These are phyloP conservation scores for Trichoderma sp. DNA, from an alignment of 2,329 filamentous ascomycete genomes.

Conservation along the genomic window DNA sequence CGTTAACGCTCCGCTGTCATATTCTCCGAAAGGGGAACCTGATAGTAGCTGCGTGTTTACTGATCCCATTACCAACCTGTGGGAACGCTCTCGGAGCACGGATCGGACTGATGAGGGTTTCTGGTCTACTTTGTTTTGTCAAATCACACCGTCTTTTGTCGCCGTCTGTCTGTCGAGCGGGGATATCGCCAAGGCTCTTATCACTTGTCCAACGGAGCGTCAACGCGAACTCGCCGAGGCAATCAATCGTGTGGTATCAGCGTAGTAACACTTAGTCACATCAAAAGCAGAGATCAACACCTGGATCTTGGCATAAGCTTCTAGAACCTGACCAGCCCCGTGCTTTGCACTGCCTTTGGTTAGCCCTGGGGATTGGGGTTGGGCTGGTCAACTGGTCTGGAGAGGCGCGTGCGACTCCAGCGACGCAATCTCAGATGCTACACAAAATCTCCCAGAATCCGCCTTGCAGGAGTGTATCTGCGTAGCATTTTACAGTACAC, in stretches of 20 bases:
- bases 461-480: not conserved
- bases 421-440: not conserved
- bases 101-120: not conserved
- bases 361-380: not conserved
- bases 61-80: not conserved
- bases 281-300: not conserved
- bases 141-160: conserved; percentile 7
- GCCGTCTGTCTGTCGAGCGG: not conserved
- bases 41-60: not conserved
- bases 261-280: not conserved
- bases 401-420: not conserved
- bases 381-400: not conserved
- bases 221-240: not conserved
- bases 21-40: not conserved
- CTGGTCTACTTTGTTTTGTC: not conserved
- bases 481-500: not conserved
- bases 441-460: not conserved
- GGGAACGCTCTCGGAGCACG: not conserved
- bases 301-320: conserved; percentile 7
- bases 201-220: not conserved
- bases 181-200: conserved; percentile 9
- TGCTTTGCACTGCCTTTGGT: not conserved
- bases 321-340: not conserved
- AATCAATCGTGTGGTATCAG: not conserved
- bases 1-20: not conserved